Percentiles rank a stretch among this genome's conserved stretches.
Conservation (phyloP, 2,329 filamentous ascomycete species). For the Coleophoma cylindrospora region DNA sequence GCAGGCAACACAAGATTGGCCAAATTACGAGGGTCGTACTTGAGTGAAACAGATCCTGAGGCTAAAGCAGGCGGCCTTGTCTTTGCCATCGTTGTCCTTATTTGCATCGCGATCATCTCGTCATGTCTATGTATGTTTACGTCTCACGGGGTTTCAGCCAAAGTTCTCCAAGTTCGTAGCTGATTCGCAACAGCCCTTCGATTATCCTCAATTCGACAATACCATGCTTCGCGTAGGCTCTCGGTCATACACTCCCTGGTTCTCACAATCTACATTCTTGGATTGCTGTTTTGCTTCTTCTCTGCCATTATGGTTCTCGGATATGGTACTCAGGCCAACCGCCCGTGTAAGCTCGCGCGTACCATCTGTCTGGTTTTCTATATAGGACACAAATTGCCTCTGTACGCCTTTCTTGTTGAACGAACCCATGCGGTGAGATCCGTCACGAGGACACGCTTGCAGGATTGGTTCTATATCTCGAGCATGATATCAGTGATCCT, state of each 20-base stretch:
- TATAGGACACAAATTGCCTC: conserved; percentile 5
- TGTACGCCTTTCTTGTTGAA: conserved; percentile 7
- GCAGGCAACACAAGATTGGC: too few species aligned
- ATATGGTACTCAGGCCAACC: not conserved
- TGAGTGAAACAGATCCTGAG: not conserved
- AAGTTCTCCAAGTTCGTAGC: too few species aligned
- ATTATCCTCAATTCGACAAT: conserved; percentile 3
- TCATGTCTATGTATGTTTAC: not conserved
- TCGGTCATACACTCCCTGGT: not conserved
- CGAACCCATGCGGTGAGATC: conserved; percentile 2
- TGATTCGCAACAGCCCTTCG: conserved; percentile 1
- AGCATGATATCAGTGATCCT: not conserved
- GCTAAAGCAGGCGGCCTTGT: not conserved
- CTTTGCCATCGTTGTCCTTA: not conserved
- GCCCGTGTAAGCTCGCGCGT: conserved; percentile 3
- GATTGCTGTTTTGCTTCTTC: conserved; percentile 3
- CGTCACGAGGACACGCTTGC: not conserved
- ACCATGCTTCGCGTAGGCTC: not conserved
- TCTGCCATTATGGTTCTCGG: conserved; percentile 4
- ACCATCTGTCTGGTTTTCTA: conserved; percentile 5
- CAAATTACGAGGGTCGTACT: not conserved
- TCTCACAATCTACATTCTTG: conserved; percentile 4
- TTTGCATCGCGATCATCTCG: not conserved
- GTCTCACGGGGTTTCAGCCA: too few species aligned
- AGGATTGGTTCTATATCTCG: conserved; percentile 3